Percentiles rank a stretch among this genome's conserved stretches.
These are phyloP conservation scores for Sordaria brevicollis DNA, from an alignment of 495 filamentous ascomycete genomes.

Conservation along the genomic window DNA sequence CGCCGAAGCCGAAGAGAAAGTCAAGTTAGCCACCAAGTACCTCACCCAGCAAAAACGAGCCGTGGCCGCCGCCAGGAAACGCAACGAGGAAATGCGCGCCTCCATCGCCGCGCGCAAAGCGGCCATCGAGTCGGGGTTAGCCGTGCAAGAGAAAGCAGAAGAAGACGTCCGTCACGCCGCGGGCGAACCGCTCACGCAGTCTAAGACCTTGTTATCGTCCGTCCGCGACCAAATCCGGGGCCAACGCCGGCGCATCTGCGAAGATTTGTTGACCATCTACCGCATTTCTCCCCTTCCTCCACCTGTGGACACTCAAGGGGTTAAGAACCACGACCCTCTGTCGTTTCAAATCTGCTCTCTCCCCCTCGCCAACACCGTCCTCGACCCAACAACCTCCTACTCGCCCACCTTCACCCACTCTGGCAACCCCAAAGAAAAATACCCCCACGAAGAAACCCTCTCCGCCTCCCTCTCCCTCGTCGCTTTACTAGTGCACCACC, in stretches of 20 bases:
- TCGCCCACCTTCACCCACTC: neutral
- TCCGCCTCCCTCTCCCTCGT: slow-evolving; percentile 78
- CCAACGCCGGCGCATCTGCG: slow-evolving; percentile 77
- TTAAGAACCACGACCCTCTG: slow-evolving; percentile 32
- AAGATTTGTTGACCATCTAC: slow-evolving; percentile 68
- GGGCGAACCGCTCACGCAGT: slow-evolving; percentile 44
- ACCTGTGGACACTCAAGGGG: slow-evolving; percentile 6
- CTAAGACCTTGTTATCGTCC: slow-evolving; percentile 40
- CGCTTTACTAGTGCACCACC: slow-evolving; percentile 60
- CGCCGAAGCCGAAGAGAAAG: slow-evolving; percentile 54
- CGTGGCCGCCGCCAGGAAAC: slow-evolving; percentile 48
- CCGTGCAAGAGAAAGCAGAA: slow-evolving; percentile 46
- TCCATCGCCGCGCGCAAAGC: slow-evolving; percentile 55
- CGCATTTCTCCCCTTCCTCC: slow-evolving; percentile 57
- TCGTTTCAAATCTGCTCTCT: slow-evolving; percentile 68
- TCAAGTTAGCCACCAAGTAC: slow-evolving; percentile 47
- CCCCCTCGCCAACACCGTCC: slow-evolving; percentile 65
- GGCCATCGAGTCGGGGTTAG: slow-evolving; percentile 54
- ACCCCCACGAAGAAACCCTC: slow-evolving; percentile 50
- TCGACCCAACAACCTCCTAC: slow-evolving; percentile 34
- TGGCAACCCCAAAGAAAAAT: slow-evolving; percentile 14
- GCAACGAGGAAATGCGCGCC: slow-evolving; percentile 49
- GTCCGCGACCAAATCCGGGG: slow-evolving; percentile 57
- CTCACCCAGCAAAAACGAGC: slow-evolving; percentile 53
- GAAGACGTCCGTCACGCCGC: slow-evolving; percentile 44